phyloP scores from a whole-genome alignment of 2,329 filamentous ascomycete genomes.

The Epichloe sylvatica region DNA sequence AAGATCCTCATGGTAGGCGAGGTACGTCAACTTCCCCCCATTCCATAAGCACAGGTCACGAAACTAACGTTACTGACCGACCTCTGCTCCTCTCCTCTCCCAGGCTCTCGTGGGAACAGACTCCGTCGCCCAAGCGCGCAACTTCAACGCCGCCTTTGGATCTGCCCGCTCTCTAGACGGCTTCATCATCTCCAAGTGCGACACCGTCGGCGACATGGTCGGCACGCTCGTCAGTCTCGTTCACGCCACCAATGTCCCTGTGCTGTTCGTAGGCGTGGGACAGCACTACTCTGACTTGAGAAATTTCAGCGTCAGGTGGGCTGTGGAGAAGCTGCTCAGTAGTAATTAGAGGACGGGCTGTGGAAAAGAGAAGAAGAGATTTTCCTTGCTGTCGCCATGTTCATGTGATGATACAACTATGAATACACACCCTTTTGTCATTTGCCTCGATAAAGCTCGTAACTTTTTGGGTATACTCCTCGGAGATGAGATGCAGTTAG shows the following conservation, averaged over 20 bases:
- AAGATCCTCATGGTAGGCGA: constrained; percentile 93
- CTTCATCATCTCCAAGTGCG: constrained; percentile 97
- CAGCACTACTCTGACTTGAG: constrained; percentile 56
- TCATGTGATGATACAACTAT: too few species aligned
- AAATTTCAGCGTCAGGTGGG: constrained; percentile 57
- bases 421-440: too few species aligned
- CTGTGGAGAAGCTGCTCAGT: constrained; percentile 50
- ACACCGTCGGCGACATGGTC: constrained; percentile 99
- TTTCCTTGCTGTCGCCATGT: too few species aligned
- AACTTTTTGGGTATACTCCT: too few species aligned
- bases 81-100: not conserved
- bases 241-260: constrained; percentile 89
- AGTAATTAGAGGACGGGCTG: constrained; percentile 21
- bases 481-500: too few species aligned
- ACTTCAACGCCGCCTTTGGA: constrained; percentile 91
- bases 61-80: not conserved
- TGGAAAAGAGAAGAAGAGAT: too few species aligned
- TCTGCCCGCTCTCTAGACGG: constrained; percentile 69
- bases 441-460: too few species aligned
- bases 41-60: constrained; percentile 3
- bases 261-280: constrained; percentile 73
- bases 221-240: constrained; percentile 92
- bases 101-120: constrained; percentile 86
- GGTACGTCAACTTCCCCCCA: constrained; percentile 16
- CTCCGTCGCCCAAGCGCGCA: constrained; percentile 85